Base-by-base conservation (phyloP, 73 alveolate species). In the Tetrahymena thermophila region DNA sequence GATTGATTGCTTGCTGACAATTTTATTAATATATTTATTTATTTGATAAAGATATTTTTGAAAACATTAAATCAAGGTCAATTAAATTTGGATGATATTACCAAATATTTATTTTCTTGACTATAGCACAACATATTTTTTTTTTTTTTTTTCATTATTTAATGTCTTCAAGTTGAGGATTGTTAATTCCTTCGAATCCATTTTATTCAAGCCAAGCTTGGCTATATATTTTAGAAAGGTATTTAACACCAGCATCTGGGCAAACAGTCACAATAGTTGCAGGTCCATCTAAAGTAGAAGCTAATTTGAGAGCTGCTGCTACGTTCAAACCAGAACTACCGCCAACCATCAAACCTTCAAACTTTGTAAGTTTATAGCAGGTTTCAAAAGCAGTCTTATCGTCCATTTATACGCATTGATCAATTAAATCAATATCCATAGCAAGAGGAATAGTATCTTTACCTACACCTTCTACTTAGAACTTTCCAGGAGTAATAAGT, bases 241-340 rank as follows among this genome's bases (percentile, higher is more conserved):
- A 89, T 19, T 93, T 93, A 93, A 57, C 94, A 3, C 98, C 98
- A 94, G 93, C 93, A 96, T 94, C 96, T 35, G 71, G 84, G 93
- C 95, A 94, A 16, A 96, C 83, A 96, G 98, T 96, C 34, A 94
- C 96, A 94, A 96, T 93, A 85, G 95, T 96, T 4, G 95, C 96
- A 71, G 93, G 94, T 94, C 96, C 94, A n/a, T 93, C 96, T 37
- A 94, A 85, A 56, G 34, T 43, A 57, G 89, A 71, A 31, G 89
- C 89, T 71, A 71, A n/a, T 8, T 71, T 71, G 23, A 71, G 37
- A 34, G 89, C 89, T 3, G 89, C 89, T 11, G 89, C 89, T 28
- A 71, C 89, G 11, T 71, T 71, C 37, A 71, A 71, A 71, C 89
- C 89, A 13, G 89, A 71, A 8, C 89, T 71, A 71, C 89, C 89